A percentile compares a stretch with the other conserved stretches of the same genome.
Conservation (phyloP, 1,139 yeast species). For the Taphrina confusa region DNA sequence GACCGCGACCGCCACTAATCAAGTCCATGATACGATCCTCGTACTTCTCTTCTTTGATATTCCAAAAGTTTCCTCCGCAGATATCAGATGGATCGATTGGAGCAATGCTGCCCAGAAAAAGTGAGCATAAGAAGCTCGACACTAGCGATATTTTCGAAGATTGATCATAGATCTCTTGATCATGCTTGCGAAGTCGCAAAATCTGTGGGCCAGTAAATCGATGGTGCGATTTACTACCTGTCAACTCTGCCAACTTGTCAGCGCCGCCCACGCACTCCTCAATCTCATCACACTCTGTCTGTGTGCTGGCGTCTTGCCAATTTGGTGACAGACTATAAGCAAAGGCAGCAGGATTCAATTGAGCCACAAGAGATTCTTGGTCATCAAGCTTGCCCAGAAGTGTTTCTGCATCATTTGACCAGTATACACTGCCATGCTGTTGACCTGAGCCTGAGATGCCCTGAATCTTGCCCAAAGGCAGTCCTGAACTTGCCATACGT, state of each 20-base stretch:
- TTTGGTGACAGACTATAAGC: conserved; percentile 73
- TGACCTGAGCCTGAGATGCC: conserved; percentile 87
- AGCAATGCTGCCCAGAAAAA: conserved; percentile 65
- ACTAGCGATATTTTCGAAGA: conserved; percentile 71
- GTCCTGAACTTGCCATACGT: conserved; percentile 55
- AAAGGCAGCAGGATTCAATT: conserved; percentile 54
- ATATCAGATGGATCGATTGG: conserved; percentile 81
- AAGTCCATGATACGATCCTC: conserved; percentile 55
- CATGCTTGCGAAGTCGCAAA: conserved; percentile 63
- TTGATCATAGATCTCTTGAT: conserved; percentile 56
- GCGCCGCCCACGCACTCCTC: conserved; percentile 67
- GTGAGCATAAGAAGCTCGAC: conserved; percentile 73
- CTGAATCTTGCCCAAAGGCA: conserved; percentile 62
- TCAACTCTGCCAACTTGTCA: conserved; percentile 61
- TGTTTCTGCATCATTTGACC: conserved; percentile 53
- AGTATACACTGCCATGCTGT: conserved; percentile 87
- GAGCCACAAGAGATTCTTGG: conserved; percentile 50
- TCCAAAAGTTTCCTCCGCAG: conserved; percentile 88
- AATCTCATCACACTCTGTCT: conserved; percentile 62
- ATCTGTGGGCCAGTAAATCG: conserved; percentile 91
- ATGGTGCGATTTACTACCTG: conserved; percentile 88
- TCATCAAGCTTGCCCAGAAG: background rate
- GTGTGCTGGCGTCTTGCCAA: conserved; percentile 94
- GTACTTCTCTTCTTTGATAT: conserved; percentile 58
- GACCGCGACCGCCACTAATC: conserved; percentile 46